Evolutionary conservation across 192 early-diverging fungal genomes (phyloP).

Genomic region (Mortierella claussenii): DNA sequence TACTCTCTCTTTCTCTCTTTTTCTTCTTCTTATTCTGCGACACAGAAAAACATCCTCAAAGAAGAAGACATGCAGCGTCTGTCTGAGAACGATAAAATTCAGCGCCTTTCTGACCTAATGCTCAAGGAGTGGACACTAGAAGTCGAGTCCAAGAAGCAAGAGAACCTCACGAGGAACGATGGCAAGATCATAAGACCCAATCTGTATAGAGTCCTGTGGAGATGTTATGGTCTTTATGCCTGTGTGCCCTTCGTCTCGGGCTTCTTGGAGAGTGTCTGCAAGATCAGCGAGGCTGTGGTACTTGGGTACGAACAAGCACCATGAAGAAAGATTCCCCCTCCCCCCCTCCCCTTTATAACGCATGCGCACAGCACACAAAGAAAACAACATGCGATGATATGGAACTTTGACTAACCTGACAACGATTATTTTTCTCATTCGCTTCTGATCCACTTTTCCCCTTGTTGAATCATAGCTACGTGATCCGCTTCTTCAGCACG

Average conservation of each 20-base stretch:
- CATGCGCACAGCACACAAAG: too few relatives aligned
- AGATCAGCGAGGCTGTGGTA: constrained; percentile 53
- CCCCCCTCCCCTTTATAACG: not conserved
- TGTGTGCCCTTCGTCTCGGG: constrained; percentile 31
- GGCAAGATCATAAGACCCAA: constrained; percentile 22
- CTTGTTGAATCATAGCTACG: constrained; percentile 34
- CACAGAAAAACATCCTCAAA: constrained; percentile 9
- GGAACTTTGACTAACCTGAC: not conserved
- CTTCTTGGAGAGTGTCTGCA: constrained; percentile 40
- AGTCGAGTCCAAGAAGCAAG: constrained; percentile 19
- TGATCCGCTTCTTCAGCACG: constrained; percentile 49
- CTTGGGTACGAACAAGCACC: constrained; percentile 13
- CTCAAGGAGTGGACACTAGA: constrained; percentile 39
- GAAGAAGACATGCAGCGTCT: constrained; percentile 36
- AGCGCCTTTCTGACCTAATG: constrained; percentile 32
- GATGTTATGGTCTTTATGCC: constrained; percentile 50
- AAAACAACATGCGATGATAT: too few relatives aligned
- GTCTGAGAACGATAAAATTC: constrained; percentile 38
- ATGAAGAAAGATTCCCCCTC: not conserved
- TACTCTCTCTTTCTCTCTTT: not conserved
- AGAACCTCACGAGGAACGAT: constrained; percentile 2
- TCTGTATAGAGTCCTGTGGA: constrained; percentile 30
- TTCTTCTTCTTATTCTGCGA: not conserved
- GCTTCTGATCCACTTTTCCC: too few relatives aligned
- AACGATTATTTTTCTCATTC: not conserved